These are phyloP conservation scores for Colletotrichum euphorbiae DNA, from an alignment of 2,329 filamentous ascomycete species.

Conservation along the genomic window DNA sequence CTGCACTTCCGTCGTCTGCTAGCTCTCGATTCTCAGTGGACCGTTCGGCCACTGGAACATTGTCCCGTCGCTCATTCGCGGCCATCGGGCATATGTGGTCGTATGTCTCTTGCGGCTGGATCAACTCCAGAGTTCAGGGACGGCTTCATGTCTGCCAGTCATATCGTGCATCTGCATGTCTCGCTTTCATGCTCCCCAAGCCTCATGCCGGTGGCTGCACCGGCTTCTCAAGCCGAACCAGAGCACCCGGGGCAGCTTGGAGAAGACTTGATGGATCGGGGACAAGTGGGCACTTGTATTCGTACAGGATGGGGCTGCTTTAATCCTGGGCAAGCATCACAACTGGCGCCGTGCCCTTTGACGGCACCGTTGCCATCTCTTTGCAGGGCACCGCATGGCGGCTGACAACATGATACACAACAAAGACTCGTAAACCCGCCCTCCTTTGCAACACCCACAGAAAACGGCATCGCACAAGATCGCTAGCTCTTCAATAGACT, in stretches of 20 bases:
- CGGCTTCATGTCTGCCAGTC: slow-evolving; percentile 27
- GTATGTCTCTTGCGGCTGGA: slow-evolving; percentile 26
- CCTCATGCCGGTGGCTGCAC: slow-evolving; percentile 33
- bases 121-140: slow-evolving; percentile 20
- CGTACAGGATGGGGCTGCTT: slow-evolving; percentile 1
- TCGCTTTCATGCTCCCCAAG: slow-evolving; percentile 27
- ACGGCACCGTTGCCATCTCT: slow-evolving; percentile 7
- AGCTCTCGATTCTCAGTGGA: slow-evolving; percentile 12
- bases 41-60: not conserved
- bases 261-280: slow-evolving; percentile 4
- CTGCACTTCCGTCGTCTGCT: not conserved
- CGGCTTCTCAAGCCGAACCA: slow-evolving; percentile 25
- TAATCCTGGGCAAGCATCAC: not conserved
- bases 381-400: not conserved
- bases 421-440: slow-evolving; percentile 20
- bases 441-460: slow-evolving; percentile 1
- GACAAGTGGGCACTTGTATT: not conserved
- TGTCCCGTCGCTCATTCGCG: not conserved
- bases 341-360: slow-evolving; percentile 6
- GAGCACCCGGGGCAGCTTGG: slow-evolving; percentile 6
- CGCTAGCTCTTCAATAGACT: slow-evolving; percentile 22
- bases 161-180: slow-evolving; percentile 32
- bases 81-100: slow-evolving; percentile 14
- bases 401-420: slow-evolving; percentile 4
- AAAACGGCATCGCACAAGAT: not conserved